Conservation (phyloP, 495 filamentous ascomycete genomes). For the Podospora bellae-mahoneyi region DNA sequence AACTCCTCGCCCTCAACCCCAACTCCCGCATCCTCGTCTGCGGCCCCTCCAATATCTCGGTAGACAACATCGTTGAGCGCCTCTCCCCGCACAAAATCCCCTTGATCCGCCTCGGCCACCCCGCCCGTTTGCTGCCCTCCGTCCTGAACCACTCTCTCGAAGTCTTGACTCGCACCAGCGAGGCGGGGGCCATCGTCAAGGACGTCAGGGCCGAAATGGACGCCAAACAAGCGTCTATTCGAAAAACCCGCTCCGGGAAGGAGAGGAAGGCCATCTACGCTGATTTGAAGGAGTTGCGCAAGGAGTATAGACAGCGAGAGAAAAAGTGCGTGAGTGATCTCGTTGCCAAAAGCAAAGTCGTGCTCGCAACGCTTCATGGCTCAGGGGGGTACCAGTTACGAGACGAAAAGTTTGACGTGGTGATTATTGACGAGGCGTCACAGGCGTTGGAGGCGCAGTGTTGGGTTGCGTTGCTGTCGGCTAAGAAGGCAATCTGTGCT, state of each 20-base stretch:
- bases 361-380: slow-evolving; percentile 89
- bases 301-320: slow-evolving; percentile 86
- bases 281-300: slow-evolving; percentile 78
- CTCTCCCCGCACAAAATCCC: slow-evolving; percentile 78
- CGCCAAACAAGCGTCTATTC: slow-evolving; percentile 79
- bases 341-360: slow-evolving; percentile 74
- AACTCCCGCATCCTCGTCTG: slow-evolving; percentile 81
- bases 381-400: slow-evolving; percentile 82
- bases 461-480: slow-evolving; percentile 85
- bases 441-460: slow-evolving; percentile 96
- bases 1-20: slow-evolving; percentile 58
- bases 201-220: slow-evolving; percentile 94
- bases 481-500: slow-evolving; percentile 82
- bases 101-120: slow-evolving; percentile 87
- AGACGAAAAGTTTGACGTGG: slow-evolving; percentile 82
- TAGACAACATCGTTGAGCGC: slow-evolving; percentile 98
- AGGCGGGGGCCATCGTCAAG: slow-evolving; percentile 84
- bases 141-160: slow-evolving; percentile 89
- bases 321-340: slow-evolving; percentile 72
- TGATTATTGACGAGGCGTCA: slow-evolving; percentile 92
- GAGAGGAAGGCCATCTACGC: slow-evolving; percentile 81
- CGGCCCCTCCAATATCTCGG: slow-evolving; percentile 91
- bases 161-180: slow-evolving; percentile 85
- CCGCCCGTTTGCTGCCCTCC: slow-evolving; percentile 82
- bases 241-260: slow-evolving; percentile 75